Conservation (phyloP, 495 filamentous ascomycete genomes). For the Penicillium pancosmium region DNA sequence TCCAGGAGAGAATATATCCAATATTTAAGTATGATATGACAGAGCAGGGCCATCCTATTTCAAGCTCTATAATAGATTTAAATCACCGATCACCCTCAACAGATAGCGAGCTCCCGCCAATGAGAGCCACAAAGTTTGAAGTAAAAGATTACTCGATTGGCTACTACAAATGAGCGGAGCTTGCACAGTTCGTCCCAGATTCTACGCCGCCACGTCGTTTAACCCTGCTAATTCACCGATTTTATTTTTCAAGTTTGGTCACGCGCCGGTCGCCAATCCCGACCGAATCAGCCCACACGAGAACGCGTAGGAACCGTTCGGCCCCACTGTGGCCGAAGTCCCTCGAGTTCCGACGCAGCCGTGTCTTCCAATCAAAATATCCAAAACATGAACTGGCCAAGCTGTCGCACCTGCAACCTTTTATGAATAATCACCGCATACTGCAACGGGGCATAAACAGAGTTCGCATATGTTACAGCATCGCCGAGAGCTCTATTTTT, state of each 20-base stretch:
- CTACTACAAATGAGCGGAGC: background rate
- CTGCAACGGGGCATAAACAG: no score
- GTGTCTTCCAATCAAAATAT: slow-evolving; percentile 1
- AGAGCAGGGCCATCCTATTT: background rate
- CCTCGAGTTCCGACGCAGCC: background rate
- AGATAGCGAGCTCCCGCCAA: background rate
- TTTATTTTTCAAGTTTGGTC: background rate
- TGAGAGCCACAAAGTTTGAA: background rate
- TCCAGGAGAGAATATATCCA: no score
- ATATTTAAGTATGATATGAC: no score
- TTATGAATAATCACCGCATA: background rate
- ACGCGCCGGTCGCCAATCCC: slow-evolving; percentile 2
- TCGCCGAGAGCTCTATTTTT: no score
- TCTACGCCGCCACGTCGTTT: background rate
- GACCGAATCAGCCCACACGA: slow-evolving; percentile 19
- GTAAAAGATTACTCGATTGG: background rate
- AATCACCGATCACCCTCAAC: background rate
- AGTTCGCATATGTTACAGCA: no score
- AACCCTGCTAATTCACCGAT: background rate
- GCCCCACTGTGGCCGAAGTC: slow-evolving; percentile 2
- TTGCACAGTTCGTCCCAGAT: background rate
- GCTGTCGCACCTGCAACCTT: background rate
- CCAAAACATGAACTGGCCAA: background rate
- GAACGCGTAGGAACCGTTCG: slow-evolving; percentile 8
- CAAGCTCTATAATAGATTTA: background rate